Base-by-base conservation (phyloP, 2,329 filamentous ascomycete species). In the Pseudocercospora ulei region DNA sequence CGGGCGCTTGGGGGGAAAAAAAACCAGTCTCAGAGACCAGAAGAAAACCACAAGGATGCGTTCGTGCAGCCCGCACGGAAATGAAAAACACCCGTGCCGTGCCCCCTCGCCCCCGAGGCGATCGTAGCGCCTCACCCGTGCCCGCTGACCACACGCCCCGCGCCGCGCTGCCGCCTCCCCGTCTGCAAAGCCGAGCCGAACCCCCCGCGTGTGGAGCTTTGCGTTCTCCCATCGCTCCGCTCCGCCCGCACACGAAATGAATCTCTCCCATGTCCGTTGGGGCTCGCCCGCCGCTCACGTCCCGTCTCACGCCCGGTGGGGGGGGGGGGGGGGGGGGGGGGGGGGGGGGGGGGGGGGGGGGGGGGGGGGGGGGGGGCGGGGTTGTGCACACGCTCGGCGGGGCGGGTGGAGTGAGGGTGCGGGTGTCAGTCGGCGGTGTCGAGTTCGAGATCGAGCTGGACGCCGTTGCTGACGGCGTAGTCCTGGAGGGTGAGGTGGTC, bases 381-480 rank as follows among this genome's bases (percentile, higher is more conserved):
- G n/a, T n/a, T 27, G 3, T 27, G 3, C 2, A 13, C 1, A 1
- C 14, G 3, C 16, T 5, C 2, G n/a, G 3, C 28, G n/a, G n/a
- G n/a, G n/a, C n/a, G n/a, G n/a, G n/a, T n/a, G n/a, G n/a, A n/a
- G n/a, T n/a, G n/a, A n/a, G n/a, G n/a, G n/a, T n/a, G n/a, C n/a
- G n/a, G 18, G 37, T 16, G 41, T 59, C 53, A 63, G 51, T 63
- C 60, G 3, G 60, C 60, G 18, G 60, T 63, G 47, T 62, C 59
- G 27, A 63, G 38, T 48, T 63, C 60, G 57, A 71, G 52, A 56
- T 71, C 68, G 52, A 71, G 57, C 56, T 70, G 68, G 56, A 94
- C 86, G 6, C 88, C 88, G 63, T 90, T 90, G 54, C 80, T 85
- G 41, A 96, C 78, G n/a, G 83, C 85, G 63, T 95, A 96, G 65